Evolutionary conservation across 179 eudicot species (phyloP).

Genomic region (Monotropa hypopitys): DNA sequence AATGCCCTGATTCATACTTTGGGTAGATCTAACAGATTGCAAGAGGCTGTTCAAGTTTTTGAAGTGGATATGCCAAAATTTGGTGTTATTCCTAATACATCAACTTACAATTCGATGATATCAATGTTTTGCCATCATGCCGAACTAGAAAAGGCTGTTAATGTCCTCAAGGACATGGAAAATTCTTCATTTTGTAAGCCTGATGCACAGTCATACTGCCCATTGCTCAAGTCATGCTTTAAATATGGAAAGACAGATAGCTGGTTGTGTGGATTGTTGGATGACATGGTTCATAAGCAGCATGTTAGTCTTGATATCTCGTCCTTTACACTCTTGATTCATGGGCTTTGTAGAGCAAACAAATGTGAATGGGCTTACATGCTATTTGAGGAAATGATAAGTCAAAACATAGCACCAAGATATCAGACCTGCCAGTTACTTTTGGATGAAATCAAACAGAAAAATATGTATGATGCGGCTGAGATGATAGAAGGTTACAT

Average conservation of each 20-base stretch:
- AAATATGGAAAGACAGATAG: slow-evolving; percentile 27
- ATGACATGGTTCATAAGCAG: slow-evolving; percentile 60
- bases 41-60: slow-evolving; percentile 49
- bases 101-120: slow-evolving; percentile 79
- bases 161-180: slow-evolving; percentile 41
- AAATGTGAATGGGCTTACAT: slow-evolving; percentile 51
- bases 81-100: slow-evolving; percentile 43
- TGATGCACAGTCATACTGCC: slow-evolving; percentile 60
- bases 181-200: slow-evolving; percentile 46
- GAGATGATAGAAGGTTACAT: slow-evolving; percentile 46
- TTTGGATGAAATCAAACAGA: slow-evolving; percentile 40
- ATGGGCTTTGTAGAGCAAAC: slow-evolving; percentile 60
- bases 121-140: slow-evolving; percentile 49
- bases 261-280: slow-evolving; percentile 37
- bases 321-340: slow-evolving; percentile 65
- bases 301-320: slow-evolving; percentile 63
- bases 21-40: slow-evolving; percentile 43
- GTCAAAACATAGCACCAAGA: slow-evolving; percentile 46
- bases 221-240: slow-evolving; percentile 73
- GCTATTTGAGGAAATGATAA: slow-evolving; percentile 63
- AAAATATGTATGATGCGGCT: slow-evolving; percentile 46
- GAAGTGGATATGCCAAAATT: slow-evolving; percentile 50
- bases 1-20: slow-evolving; percentile 62
- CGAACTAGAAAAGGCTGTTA: slow-evolving; percentile 41
- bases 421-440: slow-evolving; percentile 52